A percentile compares a stretch with the other conserved stretches of the same genome.
phyloP scores from a whole-genome alignment of 805 yeast species.

The Peterozyma toletana region DNA sequence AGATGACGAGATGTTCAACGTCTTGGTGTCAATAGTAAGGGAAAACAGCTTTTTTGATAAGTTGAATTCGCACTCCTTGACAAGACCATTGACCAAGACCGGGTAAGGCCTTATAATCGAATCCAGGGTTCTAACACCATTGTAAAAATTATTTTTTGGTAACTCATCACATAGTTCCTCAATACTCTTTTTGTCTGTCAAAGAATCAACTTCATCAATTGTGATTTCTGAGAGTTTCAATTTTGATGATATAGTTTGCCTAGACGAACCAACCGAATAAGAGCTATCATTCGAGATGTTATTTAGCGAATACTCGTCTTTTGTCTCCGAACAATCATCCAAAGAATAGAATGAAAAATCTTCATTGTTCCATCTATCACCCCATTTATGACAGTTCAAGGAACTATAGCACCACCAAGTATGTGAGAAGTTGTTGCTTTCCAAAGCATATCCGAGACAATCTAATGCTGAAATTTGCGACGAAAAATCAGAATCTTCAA shows the following conservation, averaged over 20 bases:
- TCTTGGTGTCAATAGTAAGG: slow-evolving; percentile 34
- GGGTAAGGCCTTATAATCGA: slow-evolving; percentile 79
- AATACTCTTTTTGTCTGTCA: slow-evolving; percentile 10
- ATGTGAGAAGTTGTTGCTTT: slow-evolving; percentile 62
- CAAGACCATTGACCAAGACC: slow-evolving; percentile 52
- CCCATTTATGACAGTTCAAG: slow-evolving; percentile 72
- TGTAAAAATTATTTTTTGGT: slow-evolving; percentile 14
- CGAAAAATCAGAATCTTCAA: slow-evolving; percentile 52
- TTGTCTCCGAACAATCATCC: slow-evolving; percentile 35
- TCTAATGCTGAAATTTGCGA: slow-evolving; percentile 81
- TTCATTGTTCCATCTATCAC: slow-evolving; percentile 91
- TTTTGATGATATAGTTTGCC: background rate
- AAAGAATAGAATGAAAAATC: slow-evolving; percentile 84
- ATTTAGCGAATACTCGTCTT: background rate
- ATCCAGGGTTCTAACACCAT: slow-evolving; percentile 68
- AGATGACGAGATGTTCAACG: slow-evolving; percentile 10
- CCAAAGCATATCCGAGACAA: slow-evolving; percentile 74
- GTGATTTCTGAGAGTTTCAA: background rate
- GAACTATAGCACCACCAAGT: slow-evolving; percentile 84
- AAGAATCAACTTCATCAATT: slow-evolving; percentile 12
- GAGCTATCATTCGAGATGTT: background rate
- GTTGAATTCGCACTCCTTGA: slow-evolving; percentile 52
- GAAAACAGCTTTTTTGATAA: slow-evolving; percentile 36
- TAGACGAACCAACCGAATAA: background rate
- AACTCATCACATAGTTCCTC: background rate